Evolutionary conservation across 306 rosid genomes (phyloP).

Genomic region (Betula pendula): DNA sequence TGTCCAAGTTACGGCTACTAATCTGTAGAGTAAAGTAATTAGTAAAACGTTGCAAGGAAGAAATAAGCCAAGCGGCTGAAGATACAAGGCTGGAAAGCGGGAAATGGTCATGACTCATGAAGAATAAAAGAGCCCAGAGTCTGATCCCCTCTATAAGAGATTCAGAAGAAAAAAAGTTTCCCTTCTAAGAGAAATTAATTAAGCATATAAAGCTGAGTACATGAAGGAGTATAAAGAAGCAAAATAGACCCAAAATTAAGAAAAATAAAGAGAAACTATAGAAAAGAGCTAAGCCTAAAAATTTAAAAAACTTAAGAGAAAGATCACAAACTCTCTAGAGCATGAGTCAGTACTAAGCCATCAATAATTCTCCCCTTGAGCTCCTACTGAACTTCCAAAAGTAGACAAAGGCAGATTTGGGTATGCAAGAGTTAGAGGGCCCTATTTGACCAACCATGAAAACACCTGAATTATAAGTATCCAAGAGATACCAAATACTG

Average conservation of each 20-base stretch:
- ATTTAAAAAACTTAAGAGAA: neutral
- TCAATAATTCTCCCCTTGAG: neutral
- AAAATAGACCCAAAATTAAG: neutral
- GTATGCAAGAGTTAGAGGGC: neutral
- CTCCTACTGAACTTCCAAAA: neutral
- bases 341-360: neutral
- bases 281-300: neutral
- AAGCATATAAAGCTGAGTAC: neutral
- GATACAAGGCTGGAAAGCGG: neutral
- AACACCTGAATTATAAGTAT: neutral
- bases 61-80: neutral
- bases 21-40: conserved; percentile 53
- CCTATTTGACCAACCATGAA: neutral
- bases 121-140: neutral
- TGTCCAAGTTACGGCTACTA: conserved; percentile 94
- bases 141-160: neutral
- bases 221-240: neutral
- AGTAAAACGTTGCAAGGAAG: neutral
- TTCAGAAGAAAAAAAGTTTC: no score
- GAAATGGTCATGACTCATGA: neutral
- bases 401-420: neutral
- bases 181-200: neutral
- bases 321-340: neutral
- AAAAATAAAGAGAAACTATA: neutral
- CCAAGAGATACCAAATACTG: neutral